phyloP scores from a whole-genome alignment of 768 basidiomycete genomes.

The Xerocomus spinulosus region DNA sequence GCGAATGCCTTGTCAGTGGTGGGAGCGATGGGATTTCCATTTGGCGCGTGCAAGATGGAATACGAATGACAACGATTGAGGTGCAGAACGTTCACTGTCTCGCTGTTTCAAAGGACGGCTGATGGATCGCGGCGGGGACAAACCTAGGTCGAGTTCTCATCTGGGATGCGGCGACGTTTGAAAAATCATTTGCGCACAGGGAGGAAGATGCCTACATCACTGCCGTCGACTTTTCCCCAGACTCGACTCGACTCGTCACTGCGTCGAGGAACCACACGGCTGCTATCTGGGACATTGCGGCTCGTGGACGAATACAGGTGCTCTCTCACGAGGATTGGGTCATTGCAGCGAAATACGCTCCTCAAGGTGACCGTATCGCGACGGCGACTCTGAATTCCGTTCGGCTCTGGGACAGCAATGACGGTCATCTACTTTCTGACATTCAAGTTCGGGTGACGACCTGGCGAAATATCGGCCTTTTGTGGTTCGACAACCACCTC shows the following conservation, averaged over 20 bases:
- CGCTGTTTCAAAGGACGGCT: not conserved
- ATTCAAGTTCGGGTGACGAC: not conserved
- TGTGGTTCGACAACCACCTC: slow-evolving; percentile 1
- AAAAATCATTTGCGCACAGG: not conserved
- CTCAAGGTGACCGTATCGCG: slow-evolving; percentile 2
- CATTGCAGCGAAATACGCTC: not conserved
- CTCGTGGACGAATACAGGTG: not conserved
- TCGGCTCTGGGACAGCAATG: not conserved
- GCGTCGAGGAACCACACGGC: not conserved
- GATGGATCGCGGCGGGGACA: not conserved
- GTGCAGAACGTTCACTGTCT: not conserved
- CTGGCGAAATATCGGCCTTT: not conserved
- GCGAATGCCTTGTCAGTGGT: not conserved
- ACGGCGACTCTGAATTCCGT: not conserved
- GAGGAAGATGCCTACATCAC: not conserved
- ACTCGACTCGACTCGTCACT: not conserved
- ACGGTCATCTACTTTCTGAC: not conserved
- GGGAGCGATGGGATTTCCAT: not conserved
- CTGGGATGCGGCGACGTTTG: not conserved
- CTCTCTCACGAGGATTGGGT: not conserved
- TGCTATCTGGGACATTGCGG: not conserved
- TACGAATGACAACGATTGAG: not conserved
- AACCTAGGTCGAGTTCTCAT: not conserved
- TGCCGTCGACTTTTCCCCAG: slow-evolving; percentile 6
- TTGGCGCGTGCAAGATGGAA: slow-evolving; percentile 2